Evolutionary conservation across 192 early-diverging fungal genomes (phyloP).

Genomic region (Gryganskiella cystojenkinii): DNA sequence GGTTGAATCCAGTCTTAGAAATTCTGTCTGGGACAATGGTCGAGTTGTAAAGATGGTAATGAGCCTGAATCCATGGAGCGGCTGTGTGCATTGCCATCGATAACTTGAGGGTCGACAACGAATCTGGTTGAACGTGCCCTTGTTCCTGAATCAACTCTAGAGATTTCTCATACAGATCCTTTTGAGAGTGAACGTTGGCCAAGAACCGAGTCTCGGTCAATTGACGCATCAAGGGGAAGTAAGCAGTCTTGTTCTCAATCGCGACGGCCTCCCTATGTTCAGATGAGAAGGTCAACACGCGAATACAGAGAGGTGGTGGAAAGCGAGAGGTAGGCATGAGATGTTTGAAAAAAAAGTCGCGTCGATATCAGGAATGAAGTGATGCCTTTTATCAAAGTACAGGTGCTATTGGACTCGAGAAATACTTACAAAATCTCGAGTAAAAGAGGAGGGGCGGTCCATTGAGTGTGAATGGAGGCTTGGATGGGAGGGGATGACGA

Average conservation of each 20-base stretch:
- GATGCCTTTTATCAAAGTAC: background rate
- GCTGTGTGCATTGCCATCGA: slow-evolving; percentile 73
- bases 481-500: slow-evolving; percentile 60
- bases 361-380: background rate
- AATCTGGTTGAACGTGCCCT: slow-evolving; percentile 53
- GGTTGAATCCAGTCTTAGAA: slow-evolving; percentile 57
- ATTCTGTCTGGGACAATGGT: slow-evolving; percentile 66
- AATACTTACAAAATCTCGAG: slow-evolving; percentile 81
- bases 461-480: slow-evolving; percentile 60
- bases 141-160: slow-evolving; percentile 61
- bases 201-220: slow-evolving; percentile 54
- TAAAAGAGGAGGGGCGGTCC: slow-evolving; percentile 74
- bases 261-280: slow-evolving; percentile 72
- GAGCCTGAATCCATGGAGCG: slow-evolving; percentile 85
- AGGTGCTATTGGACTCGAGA: no score
- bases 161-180: slow-evolving; percentile 60
- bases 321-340: slow-evolving; percentile 1
- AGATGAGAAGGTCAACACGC: no score
- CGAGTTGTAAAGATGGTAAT: slow-evolving; percentile 84
- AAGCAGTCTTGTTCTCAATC: slow-evolving; percentile 69
- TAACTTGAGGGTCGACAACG: slow-evolving; percentile 71
- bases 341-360: background rate
- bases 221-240: slow-evolving; percentile 70
- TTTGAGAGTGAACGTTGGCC: slow-evolving; percentile 35
- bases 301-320: no score